Base-by-base conservation (phyloP, 192 early-diverging fungal species). In the Linnemannia hyalina region DNA sequence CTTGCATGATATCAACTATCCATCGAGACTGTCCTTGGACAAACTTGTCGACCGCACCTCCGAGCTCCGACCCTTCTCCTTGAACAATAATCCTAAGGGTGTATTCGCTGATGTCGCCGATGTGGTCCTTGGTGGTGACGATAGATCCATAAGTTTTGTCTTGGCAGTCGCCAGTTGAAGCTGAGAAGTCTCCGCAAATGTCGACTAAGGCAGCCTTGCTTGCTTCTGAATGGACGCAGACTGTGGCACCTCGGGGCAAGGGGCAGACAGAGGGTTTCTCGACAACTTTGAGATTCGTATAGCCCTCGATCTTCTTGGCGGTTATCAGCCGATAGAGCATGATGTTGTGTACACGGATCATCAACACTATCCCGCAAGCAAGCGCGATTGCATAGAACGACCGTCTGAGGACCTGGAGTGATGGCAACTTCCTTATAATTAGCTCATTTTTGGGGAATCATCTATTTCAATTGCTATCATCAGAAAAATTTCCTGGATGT, bases 1-100 rank as follows among this genome's bases (percentile, higher is more conserved):
- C 75, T 15, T 70, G 75, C 42, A 68, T 77, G 13, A 42, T 46
- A 26, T 82, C 81, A 20, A 82, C 77, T 35, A 77, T 40, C 81
- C 81, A 82, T 18, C 68, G 81, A 77, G 81, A 82, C 55, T 36
- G 76, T 72, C n/a, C 73, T 32, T 82, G 81, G n/a, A 82, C 81
- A 42, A 82, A 82, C 23, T 20, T 4, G 63, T 82, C 81, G 26
- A 82, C 23, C 6, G 57, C 73, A 54, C 41, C 9, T 13, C 80
- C 80, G 26, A 81, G 11, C 13, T 75, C 29, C 23, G 55, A 26
- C 8, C 55, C 55, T 38, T 42, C 44, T n/a, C 80, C 80, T 69
- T 81, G 80, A 4, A 81, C 72, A 41, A 81, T 40, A 36, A 81
- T 81, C 22, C n/a, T 52, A 35, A 38, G 22, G 5, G 73, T 65